These are phyloP conservation scores for Antarctomyces pellizariae DNA, from an alignment of 495 filamentous ascomycete species.

Conservation along the genomic window DNA sequence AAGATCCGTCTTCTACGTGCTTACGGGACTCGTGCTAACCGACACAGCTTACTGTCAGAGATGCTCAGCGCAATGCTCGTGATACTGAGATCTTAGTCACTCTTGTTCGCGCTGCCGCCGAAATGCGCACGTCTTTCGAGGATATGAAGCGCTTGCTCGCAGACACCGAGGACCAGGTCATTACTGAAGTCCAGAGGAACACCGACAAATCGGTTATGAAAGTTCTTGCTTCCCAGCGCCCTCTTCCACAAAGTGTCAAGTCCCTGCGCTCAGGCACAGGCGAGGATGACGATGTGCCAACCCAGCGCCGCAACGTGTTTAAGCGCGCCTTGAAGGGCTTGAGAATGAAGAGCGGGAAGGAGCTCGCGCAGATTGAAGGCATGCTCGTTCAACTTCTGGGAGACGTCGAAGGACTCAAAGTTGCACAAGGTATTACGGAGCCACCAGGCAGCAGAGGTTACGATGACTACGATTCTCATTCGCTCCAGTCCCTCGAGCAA, in stretches of 20 bases:
- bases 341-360: conserved; percentile 63
- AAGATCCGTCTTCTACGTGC: conserved; percentile 15
- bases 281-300: conserved; percentile 50
- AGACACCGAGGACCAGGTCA: conserved; percentile 63
- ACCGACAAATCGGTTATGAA: conserved; percentile 66
- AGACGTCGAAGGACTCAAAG: conserved; percentile 76
- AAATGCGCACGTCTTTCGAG: conserved; percentile 94
- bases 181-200: conserved; percentile 61
- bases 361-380: conserved; percentile 77
- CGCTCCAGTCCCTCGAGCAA: conserved; percentile 29
- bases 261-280: conserved; percentile 28
- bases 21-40: conserved; percentile 14
- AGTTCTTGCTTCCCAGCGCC: conserved; percentile 68
- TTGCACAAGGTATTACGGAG: conserved; percentile 22
- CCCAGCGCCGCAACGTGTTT: conserved; percentile 76
- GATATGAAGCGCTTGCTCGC: conserved; percentile 85
- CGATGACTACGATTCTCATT: conserved; percentile 24
- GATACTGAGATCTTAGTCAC: conserved; percentile 95
- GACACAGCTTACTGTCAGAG: conserved; percentile 66
- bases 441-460: conserved; percentile 8
- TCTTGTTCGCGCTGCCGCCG: conserved; percentile 76
- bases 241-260: conserved; percentile 41
- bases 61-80: conserved; percentile 86
- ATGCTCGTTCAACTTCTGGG: conserved; percentile 82
- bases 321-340: conserved; percentile 77